phyloP scores from a whole-genome alignment of 257 asterid genomes.

The Ilex asprella region DNA sequence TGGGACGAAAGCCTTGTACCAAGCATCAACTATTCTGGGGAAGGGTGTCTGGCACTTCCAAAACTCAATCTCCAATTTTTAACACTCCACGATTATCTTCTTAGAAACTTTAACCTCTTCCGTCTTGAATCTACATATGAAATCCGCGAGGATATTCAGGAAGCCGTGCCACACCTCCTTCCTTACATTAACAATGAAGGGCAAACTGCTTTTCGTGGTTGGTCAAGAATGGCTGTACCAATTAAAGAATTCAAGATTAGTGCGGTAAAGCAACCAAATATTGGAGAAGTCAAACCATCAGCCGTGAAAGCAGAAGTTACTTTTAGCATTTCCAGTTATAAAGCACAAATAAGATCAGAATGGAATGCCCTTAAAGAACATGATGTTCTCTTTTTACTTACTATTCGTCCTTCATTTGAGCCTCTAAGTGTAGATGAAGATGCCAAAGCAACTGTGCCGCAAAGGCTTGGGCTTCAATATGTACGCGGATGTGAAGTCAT shows the following conservation, averaged over 20 bases:
- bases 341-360: constrained; percentile 91
- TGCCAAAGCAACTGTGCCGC: constrained; percentile 78
- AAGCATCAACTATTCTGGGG: constrained; percentile 96
- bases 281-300: constrained; percentile 96
- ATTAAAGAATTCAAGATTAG: constrained; percentile 70
- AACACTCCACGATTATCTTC: constrained; percentile 95
- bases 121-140: constrained; percentile 99
- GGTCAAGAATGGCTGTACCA: constrained; percentile 99
- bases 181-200: constrained; percentile 86
- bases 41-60: constrained; percentile 99
- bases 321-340: constrained; percentile 89
- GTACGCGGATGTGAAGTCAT: constrained; percentile 98
- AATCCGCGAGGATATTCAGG: constrained; percentile 98
- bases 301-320: constrained; percentile 86
- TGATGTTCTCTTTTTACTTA: constrained; percentile 85
- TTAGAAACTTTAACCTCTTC: constrained; percentile 93
- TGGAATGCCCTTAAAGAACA: constrained; percentile 99
- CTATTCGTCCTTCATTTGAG: constrained; percentile 82
- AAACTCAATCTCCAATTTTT: constrained; percentile 92
- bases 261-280: constrained; percentile 87
- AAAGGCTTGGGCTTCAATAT: constrained; percentile 88
- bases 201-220: constrained; percentile 95
- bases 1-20: constrained; percentile 99
- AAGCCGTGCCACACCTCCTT: constrained; percentile 97
- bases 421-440: constrained; percentile 92